A percentile compares a stretch with the other conserved stretches of the same genome.
Evolutionary conservation across 139 green algal genomes (phyloP).

Genomic region (Volvox africanus): DNA sequence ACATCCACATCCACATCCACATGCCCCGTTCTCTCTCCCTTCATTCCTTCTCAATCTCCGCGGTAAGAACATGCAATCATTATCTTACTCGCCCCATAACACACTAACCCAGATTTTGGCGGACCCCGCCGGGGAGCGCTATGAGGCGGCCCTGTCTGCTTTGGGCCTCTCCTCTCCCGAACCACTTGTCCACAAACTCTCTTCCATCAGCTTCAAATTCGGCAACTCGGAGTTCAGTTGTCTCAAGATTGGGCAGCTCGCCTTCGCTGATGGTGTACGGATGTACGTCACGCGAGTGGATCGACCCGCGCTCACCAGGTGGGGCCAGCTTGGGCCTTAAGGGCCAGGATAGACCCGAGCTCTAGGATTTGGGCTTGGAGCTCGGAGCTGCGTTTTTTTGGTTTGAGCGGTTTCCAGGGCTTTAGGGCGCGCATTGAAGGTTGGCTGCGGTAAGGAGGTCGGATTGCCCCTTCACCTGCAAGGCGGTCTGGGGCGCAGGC

Average conservation of each 20-base stretch:
- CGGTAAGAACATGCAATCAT: no score
- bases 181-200: slow-evolving; percentile 44
- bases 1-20: background rate
- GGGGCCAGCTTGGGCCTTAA: background rate
- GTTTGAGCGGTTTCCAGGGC: no score
- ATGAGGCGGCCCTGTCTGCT: slow-evolving; percentile 12
- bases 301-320: slow-evolving; percentile 38
- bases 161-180: slow-evolving; percentile 32
- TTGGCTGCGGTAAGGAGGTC: no score
- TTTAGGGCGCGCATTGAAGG: no score
- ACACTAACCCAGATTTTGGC: slow-evolving; percentile 30
- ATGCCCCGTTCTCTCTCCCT: background rate
- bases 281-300: slow-evolving; percentile 50
- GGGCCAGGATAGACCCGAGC: no score
- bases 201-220: slow-evolving; percentile 40
- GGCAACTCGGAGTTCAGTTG: slow-evolving; percentile 21
- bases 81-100: background rate
- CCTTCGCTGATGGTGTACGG: slow-evolving; percentile 16
- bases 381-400: no score
- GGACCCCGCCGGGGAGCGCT: slow-evolving; percentile 42
- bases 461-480: no score
- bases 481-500: no score
- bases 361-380: no score
- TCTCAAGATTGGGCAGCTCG: slow-evolving; percentile 14
- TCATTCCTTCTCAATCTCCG: background rate